Conservation (phyloP, 306 rosid genomes). For the Dalbergia cochinchinensis region DNA sequence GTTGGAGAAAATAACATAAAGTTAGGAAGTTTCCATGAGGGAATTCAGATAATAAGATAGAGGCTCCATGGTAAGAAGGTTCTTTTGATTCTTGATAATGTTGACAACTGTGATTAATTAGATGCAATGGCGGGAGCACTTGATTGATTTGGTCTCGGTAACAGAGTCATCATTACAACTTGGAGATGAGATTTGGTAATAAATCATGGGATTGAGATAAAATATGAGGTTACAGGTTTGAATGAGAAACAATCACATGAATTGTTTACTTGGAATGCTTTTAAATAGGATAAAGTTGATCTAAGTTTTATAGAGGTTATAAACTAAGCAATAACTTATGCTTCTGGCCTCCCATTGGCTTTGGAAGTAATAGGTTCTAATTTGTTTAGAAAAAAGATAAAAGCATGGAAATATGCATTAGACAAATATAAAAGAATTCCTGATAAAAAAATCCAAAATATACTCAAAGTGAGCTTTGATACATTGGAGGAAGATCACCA, state of each 20-base stretch:
- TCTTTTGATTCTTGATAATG: background rate
- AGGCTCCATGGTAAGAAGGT: background rate
- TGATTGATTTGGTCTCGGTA: background rate
- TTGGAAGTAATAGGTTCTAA: background rate
- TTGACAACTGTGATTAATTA: background rate
- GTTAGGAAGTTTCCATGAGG: background rate
- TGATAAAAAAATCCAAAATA: background rate
- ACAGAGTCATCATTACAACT: background rate
- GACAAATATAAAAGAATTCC: background rate
- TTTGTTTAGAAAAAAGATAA: background rate
- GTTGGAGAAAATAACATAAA: background rate
- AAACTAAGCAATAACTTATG: background rate
- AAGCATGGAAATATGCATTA: background rate
- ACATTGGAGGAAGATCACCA: background rate
- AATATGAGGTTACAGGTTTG: background rate
- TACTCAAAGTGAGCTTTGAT: slow-evolving; percentile 2
- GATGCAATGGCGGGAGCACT: background rate
- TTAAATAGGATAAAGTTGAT: background rate
- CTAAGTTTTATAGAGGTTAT: background rate
- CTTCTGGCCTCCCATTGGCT: background rate
- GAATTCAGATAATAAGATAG: background rate
- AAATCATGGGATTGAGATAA: background rate
- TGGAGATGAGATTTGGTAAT: background rate
- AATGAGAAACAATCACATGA: background rate
- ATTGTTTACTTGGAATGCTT: background rate